Evolutionary conservation across 225 moss, liverwort and hornwort genomes (phyloP), one percentile per base, ranked within the genome.

Genomic region (Pseudoscleropodium purum): DNA sequence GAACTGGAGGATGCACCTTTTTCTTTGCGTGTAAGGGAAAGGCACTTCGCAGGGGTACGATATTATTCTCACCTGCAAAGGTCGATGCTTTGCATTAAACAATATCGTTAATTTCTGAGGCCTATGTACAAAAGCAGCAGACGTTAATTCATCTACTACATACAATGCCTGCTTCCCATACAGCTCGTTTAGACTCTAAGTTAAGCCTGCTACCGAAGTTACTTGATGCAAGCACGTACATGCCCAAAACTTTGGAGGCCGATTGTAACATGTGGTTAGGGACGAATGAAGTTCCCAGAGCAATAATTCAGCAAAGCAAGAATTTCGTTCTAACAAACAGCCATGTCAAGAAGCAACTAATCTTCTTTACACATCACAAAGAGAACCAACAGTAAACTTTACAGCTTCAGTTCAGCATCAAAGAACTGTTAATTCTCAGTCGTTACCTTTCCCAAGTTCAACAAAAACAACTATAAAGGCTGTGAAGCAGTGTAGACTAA

Each of bases 21-120:
- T 85, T 94, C 90, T 91, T 93, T 31, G 93, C 93, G 86, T 91
- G 82, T 54, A 88, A 90, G 70, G 93, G 91, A 85, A 94, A 91
- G 73, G 92, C 91, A 87, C 94, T 92, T 86, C 93, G 92, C 86
- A 94, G 80, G 51, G 88, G 75, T 67, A 74, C 84, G 75, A 54
- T 47, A 54, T 47, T 83, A 68, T 68, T 91, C 75, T 73, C 92
- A 76, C 88, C 93, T 94, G 91, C 79, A 89, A 74, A 65, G 52
- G 65, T 85, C 77, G 77, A 87, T 21, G 43, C 79, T 78, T 51
- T 33, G 45, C 43, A 86, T 66, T 74, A 79, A 33, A 60, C 39
- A 69, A 84, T 57, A 26, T 29, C 66, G 51, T 64, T 86, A 23
- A 33, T 80, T 37, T 75, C 54, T 75, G n/a, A 88, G 66, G 31